Conservation (phyloP, 176 grass and related monocot species). For the Triticum dicoccoides region DNA sequence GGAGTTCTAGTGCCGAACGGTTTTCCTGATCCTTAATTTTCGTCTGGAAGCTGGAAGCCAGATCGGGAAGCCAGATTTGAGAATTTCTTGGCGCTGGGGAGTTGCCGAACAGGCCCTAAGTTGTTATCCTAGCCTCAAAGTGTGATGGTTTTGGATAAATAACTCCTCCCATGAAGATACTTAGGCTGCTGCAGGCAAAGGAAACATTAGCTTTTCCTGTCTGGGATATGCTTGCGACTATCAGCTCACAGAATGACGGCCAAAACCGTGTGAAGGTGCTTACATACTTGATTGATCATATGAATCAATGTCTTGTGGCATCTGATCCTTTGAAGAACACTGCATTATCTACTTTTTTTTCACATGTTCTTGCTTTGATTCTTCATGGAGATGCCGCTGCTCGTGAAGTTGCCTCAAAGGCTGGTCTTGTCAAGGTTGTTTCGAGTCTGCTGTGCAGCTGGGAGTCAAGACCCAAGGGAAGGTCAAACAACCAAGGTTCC, state of each 20-base stretch:
- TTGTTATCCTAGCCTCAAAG: too few species aligned
- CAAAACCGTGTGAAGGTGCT: conserved; percentile 79
- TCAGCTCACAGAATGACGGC: conserved; percentile 92
- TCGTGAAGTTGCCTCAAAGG: conserved; percentile 66
- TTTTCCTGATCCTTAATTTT: too few species aligned
- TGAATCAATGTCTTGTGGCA: conserved; percentile 53
- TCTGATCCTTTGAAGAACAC: conserved; percentile 46
- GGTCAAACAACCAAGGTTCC: conserved; percentile 50
- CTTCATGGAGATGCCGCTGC: conserved; percentile 83
- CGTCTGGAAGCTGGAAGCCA: too few species aligned
- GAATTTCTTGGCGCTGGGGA: too few species aligned
- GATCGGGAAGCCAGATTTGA: too few species aligned
- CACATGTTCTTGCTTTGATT: conserved; percentile 91
- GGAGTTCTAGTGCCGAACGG: too few species aligned
- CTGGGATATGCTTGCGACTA: conserved; percentile 80
- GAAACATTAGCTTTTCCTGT: conserved; percentile 87
- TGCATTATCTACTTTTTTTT: conserved; percentile 63
- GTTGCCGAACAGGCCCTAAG: too few species aligned
- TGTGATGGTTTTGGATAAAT: too few species aligned
- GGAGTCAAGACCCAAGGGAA: conserved; percentile 36
- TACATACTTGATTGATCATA: conserved; percentile 90
- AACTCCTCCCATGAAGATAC: neutral
- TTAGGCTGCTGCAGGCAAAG: conserved; percentile 69
- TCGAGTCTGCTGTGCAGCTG: conserved; percentile 72
- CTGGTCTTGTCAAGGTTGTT: conserved; percentile 79